A percentile compares a stretch with the other conserved stretches of the same genome.
These are phyloP conservation scores for Syncephalis plumigaleata DNA, from an alignment of 371 early-diverging fungal genomes.

Conservation along the genomic window DNA sequence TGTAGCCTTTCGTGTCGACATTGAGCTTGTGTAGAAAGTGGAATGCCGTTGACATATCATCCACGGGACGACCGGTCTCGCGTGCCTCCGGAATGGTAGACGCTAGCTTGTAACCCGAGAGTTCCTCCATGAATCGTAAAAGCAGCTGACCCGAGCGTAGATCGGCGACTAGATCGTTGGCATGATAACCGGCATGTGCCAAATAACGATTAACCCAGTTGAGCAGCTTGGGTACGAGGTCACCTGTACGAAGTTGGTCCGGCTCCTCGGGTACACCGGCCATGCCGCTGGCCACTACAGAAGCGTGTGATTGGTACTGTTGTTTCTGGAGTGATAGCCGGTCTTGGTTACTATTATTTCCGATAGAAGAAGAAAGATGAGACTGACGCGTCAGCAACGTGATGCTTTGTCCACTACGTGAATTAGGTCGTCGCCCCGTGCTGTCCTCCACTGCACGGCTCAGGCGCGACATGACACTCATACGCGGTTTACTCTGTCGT, in stretches of 20 bases:
- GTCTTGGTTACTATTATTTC: background rate
- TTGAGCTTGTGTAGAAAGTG: constrained; percentile 36
- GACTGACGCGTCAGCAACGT: background rate
- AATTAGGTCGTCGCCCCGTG: no score
- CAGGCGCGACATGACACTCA: no score
- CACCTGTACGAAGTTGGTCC: no score
- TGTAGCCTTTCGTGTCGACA: constrained; percentile 26
- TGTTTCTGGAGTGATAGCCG: background rate
- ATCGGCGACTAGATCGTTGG: constrained; percentile 22
- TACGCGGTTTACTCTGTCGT: no score
- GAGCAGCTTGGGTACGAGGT: constrained; percentile 14
- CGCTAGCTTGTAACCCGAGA: constrained; percentile 25
- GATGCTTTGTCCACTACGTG: constrained; percentile 2
- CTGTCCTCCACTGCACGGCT: no score
- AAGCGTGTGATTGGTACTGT: background rate
- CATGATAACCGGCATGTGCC: constrained; percentile 13
- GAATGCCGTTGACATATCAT: constrained; percentile 31
- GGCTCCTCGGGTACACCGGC: constrained; percentile 15
- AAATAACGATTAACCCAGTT: constrained; percentile 34
- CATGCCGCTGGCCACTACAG: background rate
- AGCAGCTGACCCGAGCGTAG: constrained; percentile 29
- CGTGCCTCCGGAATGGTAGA: constrained; percentile 14
- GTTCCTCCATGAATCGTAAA: constrained; percentile 23
- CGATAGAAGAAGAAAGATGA: background rate
- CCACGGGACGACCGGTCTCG: constrained; percentile 21